phyloP scores from a whole-genome alignment of 2,329 filamentous ascomycete species.

The Ophiostoma populinum region DNA sequence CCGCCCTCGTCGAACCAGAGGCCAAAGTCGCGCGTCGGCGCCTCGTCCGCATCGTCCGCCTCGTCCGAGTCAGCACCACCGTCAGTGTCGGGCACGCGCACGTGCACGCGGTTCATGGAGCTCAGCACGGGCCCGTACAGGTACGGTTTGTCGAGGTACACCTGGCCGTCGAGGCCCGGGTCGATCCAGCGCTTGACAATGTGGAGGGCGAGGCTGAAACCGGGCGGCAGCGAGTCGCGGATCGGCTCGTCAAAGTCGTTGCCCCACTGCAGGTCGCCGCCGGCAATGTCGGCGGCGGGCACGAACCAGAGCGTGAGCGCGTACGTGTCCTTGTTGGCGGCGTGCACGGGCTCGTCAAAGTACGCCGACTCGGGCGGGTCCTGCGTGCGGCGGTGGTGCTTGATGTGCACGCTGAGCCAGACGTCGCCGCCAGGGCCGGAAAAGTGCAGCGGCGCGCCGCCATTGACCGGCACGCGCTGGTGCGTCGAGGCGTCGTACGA shows the following conservation, averaged over 20 bases:
- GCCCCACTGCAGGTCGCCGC: conserved; percentile 67
- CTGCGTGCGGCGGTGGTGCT: conserved; percentile 35
- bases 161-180: conserved; percentile 76
- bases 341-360: conserved; percentile 55
- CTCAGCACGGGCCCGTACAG: conserved; percentile 70
- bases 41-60: no score
- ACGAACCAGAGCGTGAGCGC: conserved; percentile 65
- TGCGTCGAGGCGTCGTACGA: conserved; percentile 60
- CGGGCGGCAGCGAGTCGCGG: conserved; percentile 66
- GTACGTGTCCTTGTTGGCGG: conserved; percentile 57
- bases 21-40: conserved; percentile 24
- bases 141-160: conserved; percentile 71
- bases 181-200: conserved; percentile 86
- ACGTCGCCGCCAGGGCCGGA: conserved; percentile 45
- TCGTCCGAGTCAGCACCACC: no score
- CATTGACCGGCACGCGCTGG: conserved; percentile 59
- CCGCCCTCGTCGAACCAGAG: conserved; percentile 49
- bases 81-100: no score
- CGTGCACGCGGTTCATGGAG: conserved; percentile 55
- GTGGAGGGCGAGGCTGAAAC: conserved; percentile 68
- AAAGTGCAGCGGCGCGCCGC: conserved; percentile 42
- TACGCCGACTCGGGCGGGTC: conserved; percentile 54
- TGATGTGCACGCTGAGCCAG: conserved; percentile 58
- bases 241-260: conserved; percentile 94
- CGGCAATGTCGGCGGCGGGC: conserved; percentile 39